phyloP scores from a whole-genome alignment of 441 rosid genomes.

The Aleurites moluccanus region DNA sequence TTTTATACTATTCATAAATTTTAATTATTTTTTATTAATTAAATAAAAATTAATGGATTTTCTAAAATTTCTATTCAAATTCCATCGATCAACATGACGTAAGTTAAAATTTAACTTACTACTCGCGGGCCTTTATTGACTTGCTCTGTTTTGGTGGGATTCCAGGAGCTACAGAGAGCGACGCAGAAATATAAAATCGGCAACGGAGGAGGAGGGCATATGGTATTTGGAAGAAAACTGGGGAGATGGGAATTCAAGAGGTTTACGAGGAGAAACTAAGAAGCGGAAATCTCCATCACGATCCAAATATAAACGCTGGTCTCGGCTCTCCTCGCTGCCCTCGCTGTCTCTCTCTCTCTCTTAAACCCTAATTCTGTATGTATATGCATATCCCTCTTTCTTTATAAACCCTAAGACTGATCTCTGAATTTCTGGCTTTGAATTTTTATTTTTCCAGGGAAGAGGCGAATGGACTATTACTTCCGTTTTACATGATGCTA shows the following conservation, averaged over 20 bases:
- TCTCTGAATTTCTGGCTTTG: background rate
- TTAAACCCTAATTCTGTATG: constrained; percentile 56
- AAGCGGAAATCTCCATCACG: constrained; percentile 64
- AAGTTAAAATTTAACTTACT: too few relatives aligned
- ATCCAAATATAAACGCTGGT: constrained; percentile 89
- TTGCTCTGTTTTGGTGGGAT: too few relatives aligned
- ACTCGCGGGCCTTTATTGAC: too few relatives aligned
- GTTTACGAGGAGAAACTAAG: constrained; percentile 88
- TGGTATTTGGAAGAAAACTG: background rate
- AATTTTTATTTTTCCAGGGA: constrained; percentile 35
- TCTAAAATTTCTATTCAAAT: too few relatives aligned
- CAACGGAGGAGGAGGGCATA: too few relatives aligned
- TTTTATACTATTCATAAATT: too few relatives aligned
- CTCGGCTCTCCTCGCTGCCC: constrained; percentile 91
- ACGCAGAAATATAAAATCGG: too few relatives aligned
- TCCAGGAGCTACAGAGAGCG: too few relatives aligned
- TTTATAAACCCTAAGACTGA: too few relatives aligned
- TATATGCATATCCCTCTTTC: background rate
- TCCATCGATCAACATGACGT: too few relatives aligned
- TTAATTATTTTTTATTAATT: too few relatives aligned
- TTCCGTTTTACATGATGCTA: constrained; percentile 77
- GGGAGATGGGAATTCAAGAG: constrained; percentile 72
- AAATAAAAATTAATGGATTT: too few relatives aligned
- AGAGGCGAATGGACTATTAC: constrained; percentile 79
- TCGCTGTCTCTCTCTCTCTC: constrained; percentile 94